A percentile compares a stretch with the other conserved stretches of the same genome.
phyloP scores from a whole-genome alignment of 73 alveolate species.

The Tetrahymena thermophila region DNA sequence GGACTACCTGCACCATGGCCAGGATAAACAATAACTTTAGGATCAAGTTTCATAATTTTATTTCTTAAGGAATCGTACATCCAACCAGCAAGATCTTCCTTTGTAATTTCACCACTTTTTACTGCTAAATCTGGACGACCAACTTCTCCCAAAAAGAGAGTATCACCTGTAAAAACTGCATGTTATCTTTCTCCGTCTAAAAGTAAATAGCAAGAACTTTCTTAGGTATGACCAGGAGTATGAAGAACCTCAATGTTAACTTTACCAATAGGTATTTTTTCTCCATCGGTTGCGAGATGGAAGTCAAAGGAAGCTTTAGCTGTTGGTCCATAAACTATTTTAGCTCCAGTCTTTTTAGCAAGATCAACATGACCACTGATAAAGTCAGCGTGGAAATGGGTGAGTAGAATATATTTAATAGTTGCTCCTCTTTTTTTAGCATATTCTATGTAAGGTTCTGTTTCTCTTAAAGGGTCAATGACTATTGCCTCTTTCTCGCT shows the following conservation, averaged over 20 bases:
- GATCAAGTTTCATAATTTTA: constrained; percentile 49
- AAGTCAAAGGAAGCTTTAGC: constrained; percentile 20
- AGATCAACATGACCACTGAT: constrained; percentile 43
- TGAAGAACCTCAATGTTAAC: constrained; percentile 29
- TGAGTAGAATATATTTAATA: constrained; percentile 33
- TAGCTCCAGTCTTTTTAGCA: constrained; percentile 39
- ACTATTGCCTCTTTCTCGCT: constrained; percentile 39
- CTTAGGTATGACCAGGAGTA: constrained; percentile 70
- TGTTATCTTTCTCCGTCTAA: constrained; percentile 31
- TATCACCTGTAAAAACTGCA: constrained; percentile 68
- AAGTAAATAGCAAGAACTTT: constrained; percentile 51
- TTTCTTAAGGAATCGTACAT: constrained; percentile 45
- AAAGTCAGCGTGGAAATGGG: constrained; percentile 50
- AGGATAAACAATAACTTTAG: constrained; percentile 61
- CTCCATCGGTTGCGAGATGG: constrained; percentile 15
- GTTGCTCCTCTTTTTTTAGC: constrained; percentile 4
- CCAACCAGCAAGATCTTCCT: constrained; percentile 17
- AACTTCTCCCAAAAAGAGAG: constrained; percentile 62
- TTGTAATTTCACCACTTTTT: constrained; percentile 15
- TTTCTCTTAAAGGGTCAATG: constrained; percentile 48
- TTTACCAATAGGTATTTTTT: constrained; percentile 3
- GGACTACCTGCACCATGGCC: constrained; percentile 84
- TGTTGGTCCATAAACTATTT: constrained; percentile 26
- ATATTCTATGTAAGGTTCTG: constrained; percentile 25
- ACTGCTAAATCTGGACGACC: constrained; percentile 78